A percentile compares a stretch with the other conserved stretches of the same genome.
phyloP scores from a whole-genome alignment of 306 rosid species.

The Acacia acuminata region DNA sequence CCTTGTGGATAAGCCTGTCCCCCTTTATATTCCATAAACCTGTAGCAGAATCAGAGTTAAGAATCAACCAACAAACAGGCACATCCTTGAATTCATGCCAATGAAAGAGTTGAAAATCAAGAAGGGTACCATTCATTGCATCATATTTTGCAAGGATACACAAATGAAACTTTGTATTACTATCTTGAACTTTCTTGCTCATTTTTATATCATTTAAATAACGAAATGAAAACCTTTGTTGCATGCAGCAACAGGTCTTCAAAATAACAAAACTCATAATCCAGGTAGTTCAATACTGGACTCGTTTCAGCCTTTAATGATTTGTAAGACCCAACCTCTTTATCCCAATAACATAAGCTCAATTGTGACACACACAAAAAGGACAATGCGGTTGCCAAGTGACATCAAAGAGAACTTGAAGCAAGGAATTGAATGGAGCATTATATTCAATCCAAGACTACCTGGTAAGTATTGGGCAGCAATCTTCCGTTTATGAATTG shows the following conservation, averaged over 20 bases:
- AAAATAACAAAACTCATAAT: background rate
- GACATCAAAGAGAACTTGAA: background rate
- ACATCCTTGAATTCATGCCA: constrained; percentile 1
- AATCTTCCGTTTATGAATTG: constrained; percentile 42
- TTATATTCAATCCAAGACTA: constrained; percentile 8
- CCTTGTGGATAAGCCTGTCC: constrained; percentile 43
- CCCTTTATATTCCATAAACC: constrained; percentile 47
- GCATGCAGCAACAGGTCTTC: background rate
- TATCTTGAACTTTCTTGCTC: background rate
- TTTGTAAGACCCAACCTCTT: constrained; percentile 2
- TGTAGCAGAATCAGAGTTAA: constrained; percentile 42
- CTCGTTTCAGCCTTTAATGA: background rate
- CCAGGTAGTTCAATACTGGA: background rate
- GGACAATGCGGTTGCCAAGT: constrained; percentile 16
- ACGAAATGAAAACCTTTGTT: background rate
- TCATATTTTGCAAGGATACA: background rate
- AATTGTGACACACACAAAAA: background rate
- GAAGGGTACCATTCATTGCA: background rate
- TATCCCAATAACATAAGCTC: background rate
- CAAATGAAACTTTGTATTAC: background rate
- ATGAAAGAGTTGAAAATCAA: background rate
- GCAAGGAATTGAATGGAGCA: background rate
- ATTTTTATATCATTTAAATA: background rate
- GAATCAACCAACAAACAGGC: constrained; percentile 11
- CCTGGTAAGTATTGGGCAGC: constrained; percentile 57